These are phyloP conservation scores for Pisolithus sp. DNA, from an alignment of 768 basidiomycete species.

Conservation along the genomic window DNA sequence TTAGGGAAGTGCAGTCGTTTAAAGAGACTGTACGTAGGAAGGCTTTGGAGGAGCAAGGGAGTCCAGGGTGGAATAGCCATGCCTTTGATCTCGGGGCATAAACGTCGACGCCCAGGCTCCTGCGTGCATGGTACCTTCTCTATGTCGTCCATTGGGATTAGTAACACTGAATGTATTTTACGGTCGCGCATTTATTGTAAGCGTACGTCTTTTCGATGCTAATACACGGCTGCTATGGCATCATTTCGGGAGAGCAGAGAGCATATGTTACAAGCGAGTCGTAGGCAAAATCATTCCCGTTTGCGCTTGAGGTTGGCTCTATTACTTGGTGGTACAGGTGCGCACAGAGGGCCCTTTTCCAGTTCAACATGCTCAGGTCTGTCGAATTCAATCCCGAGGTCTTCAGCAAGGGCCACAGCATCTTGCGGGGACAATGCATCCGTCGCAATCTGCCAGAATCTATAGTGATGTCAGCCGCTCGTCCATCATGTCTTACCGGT, in stretches of 20 bases:
- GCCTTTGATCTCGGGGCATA: conserved; percentile 35
- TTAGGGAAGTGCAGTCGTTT: conserved; percentile 36
- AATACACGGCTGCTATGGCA: no score
- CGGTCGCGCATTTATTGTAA: no score
- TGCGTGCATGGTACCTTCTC: no score
- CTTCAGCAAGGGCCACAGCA: conserved; percentile 58
- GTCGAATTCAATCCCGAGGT: conserved; percentile 77
- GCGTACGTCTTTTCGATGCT: no score
- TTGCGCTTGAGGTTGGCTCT: conserved; percentile 46
- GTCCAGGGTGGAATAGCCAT: conserved; percentile 42
- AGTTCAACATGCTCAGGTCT: conserved; percentile 61
- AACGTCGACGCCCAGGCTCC: no score
- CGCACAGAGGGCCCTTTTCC: conserved; percentile 59
- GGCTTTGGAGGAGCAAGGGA: conserved; percentile 30
- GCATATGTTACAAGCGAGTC: no score
- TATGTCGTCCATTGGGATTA: no score
- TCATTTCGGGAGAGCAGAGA: no score
- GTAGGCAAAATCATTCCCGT: conserved; percentile 23
- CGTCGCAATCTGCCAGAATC: conserved; percentile 69
- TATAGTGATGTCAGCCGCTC: conserved; percentile 22
- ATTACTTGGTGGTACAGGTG: conserved; percentile 18
- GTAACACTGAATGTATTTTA: no score
- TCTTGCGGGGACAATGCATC: conserved; percentile 66
- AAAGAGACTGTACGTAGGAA: conserved; percentile 39
- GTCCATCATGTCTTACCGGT: conserved; percentile 1